A percentile compares a stretch with the other conserved stretches of the same genome.
Evolutionary conservation across 2,329 filamentous ascomycete genomes (phyloP).

Genomic region (Onygena corvina): DNA sequence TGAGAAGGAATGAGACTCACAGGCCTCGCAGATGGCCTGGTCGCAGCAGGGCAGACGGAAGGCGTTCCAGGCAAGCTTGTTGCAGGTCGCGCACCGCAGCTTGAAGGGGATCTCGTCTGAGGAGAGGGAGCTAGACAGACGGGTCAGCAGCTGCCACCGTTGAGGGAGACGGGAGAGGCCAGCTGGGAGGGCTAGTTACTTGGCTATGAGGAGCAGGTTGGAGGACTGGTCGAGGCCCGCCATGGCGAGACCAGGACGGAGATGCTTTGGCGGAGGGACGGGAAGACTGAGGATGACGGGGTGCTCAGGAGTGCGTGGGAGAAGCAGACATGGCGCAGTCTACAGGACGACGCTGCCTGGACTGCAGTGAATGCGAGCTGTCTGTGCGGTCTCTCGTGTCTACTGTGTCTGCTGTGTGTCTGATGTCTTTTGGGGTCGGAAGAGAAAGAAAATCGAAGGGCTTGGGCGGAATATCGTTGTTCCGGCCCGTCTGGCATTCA

Average conservation of each 20-base stretch:
- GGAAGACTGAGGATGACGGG: not conserved
- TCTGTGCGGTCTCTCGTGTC: too few relatives aligned
- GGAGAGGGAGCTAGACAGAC: constrained; percentile 51
- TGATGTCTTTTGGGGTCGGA: too few relatives aligned
- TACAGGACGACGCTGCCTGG: not conserved
- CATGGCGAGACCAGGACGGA: too few relatives aligned
- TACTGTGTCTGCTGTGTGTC: too few relatives aligned
- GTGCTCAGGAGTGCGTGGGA: not conserved
- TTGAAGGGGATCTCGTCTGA: constrained; percentile 89
- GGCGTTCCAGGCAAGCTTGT: constrained; percentile 77
- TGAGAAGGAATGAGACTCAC: constrained; percentile 42
- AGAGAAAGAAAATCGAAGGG: too few relatives aligned
- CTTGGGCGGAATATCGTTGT: too few relatives aligned
- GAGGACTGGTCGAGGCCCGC: constrained; percentile 30
- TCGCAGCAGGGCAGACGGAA: constrained; percentile 91
- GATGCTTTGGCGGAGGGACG: not conserved
- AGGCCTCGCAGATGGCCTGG: constrained; percentile 81
- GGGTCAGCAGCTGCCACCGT: constrained; percentile 3
- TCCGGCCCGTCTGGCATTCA: too few relatives aligned
- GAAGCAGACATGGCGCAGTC: not conserved
- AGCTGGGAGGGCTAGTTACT: constrained; percentile 20
- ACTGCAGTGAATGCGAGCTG: not conserved
- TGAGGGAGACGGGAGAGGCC: not conserved
- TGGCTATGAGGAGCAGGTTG: constrained; percentile 34
- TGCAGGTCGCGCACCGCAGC: constrained; percentile 87